Conservation (phyloP, 179 eudicot species). For the Pouteria campechiana region DNA sequence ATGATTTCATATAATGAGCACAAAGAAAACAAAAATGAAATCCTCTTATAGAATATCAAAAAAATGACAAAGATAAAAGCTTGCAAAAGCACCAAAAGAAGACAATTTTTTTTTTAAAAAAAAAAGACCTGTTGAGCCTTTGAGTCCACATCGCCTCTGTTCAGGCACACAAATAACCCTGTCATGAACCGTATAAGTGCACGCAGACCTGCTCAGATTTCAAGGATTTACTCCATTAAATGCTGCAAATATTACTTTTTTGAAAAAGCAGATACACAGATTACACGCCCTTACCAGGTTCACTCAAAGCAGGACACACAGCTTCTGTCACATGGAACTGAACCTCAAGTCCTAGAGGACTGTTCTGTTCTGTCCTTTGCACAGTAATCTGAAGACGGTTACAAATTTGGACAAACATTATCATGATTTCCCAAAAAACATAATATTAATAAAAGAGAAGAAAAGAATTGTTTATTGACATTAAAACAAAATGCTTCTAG, state of each 20-base stretch:
- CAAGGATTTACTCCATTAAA: no score
- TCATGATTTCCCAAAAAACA: no score
- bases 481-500: slow-evolving; percentile 1
- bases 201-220: slow-evolving; percentile 61
- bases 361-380: slow-evolving; percentile 77
- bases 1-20: no score
- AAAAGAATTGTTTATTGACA: no score
- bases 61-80: no score
- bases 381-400: slow-evolving; percentile 62
- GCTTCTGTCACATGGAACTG: slow-evolving; percentile 83
- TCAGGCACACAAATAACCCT: slow-evolving; percentile 81
- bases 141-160: slow-evolving; percentile 86
- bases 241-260: not conserved
- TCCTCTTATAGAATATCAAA: no score
- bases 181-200: slow-evolving; percentile 96
- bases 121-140: slow-evolving; percentile 67
- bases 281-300: slow-evolving; percentile 58
- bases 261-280: not conserved
- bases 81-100: no score
- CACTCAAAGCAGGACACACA: slow-evolving; percentile 95
- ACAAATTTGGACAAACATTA: not conserved
- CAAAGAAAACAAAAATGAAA: slow-evolving; percentile 1
- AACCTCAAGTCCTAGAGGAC: slow-evolving; percentile 92
- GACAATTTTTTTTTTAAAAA: no score
- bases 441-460: no score